Conservation (phyloP, 768 basidiomycete genomes). For the Myochromella boudieri region DNA sequence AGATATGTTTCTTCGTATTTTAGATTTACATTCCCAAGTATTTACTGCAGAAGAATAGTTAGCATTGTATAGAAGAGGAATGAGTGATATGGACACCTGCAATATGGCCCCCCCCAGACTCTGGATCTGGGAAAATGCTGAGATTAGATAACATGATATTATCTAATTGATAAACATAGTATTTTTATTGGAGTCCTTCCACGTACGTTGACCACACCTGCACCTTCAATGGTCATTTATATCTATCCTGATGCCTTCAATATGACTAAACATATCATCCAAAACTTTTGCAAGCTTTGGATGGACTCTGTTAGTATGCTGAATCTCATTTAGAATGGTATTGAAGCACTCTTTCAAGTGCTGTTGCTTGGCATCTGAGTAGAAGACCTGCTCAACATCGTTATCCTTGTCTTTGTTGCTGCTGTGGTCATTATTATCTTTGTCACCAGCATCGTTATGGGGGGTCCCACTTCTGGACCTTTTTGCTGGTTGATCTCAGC, state of each 20-base stretch:
- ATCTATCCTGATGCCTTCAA: background rate
- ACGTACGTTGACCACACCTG: background rate
- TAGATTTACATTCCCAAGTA: too few species aligned
- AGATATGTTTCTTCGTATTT: too few species aligned
- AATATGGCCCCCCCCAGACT: too few species aligned
- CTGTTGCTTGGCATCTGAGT: background rate
- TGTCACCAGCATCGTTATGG: background rate
- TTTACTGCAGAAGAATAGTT: too few species aligned
- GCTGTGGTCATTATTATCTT: background rate
- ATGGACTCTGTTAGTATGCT: background rate
- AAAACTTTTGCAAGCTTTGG: background rate
- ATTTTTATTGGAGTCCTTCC: too few species aligned
- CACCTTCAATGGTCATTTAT: background rate
- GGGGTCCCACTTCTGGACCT: background rate
- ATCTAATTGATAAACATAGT: constrained; percentile 1
- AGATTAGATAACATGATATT: background rate
- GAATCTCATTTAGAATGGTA: background rate
- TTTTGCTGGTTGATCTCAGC: too few species aligned
- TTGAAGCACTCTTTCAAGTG: background rate
- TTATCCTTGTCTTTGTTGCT: background rate
- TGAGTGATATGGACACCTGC: too few species aligned
- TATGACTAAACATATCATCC: background rate
- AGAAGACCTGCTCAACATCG: background rate
- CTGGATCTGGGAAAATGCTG: too few species aligned
- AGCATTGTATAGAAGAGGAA: too few species aligned